Percentiles rank a stretch among this genome's conserved stretches.
Evolutionary conservation across 108 stramenopile species (phyloP).

Genomic region (Bacterosira constricta): DNA sequence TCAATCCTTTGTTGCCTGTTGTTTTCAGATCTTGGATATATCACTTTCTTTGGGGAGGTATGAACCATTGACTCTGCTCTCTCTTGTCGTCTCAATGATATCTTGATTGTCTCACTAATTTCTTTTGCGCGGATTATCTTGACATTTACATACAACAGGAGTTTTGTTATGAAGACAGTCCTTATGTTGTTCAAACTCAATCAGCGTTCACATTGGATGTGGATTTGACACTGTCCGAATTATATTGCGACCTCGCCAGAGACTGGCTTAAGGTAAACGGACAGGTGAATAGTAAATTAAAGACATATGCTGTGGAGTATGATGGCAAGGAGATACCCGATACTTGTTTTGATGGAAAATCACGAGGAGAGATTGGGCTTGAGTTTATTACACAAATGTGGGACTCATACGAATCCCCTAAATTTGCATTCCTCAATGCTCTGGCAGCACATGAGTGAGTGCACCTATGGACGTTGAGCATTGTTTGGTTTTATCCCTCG

Average conservation of each 20-base stretch:
- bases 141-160: too few relatives aligned
- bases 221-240: constrained; percentile 34
- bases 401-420: constrained; percentile 45
- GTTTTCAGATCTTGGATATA: constrained; percentile 43
- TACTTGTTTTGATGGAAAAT: constrained; percentile 45
- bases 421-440: constrained; percentile 63
- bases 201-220: constrained; percentile 31
- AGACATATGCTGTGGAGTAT: constrained; percentile 14
- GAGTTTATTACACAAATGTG: constrained; percentile 50
- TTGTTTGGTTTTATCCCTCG: background rate
- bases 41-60: constrained; percentile 69
- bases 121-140: too few relatives aligned
- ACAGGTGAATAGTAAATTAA: constrained; percentile 8
- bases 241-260: constrained; percentile 47
- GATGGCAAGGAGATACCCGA: constrained; percentile 16
- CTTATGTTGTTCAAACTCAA: constrained; percentile 54
- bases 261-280: constrained; percentile 5
- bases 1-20: constrained; percentile 41
- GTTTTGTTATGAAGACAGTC: constrained; percentile 58
- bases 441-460: constrained; percentile 56
- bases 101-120: too few relatives aligned
- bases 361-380: constrained; percentile 35
- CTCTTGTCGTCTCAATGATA: too few relatives aligned
- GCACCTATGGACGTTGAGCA: background rate
- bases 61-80: too few relatives aligned